phyloP scores from a whole-genome alignment of 495 filamentous ascomycete genomes.

The Penicillium nucicola region DNA sequence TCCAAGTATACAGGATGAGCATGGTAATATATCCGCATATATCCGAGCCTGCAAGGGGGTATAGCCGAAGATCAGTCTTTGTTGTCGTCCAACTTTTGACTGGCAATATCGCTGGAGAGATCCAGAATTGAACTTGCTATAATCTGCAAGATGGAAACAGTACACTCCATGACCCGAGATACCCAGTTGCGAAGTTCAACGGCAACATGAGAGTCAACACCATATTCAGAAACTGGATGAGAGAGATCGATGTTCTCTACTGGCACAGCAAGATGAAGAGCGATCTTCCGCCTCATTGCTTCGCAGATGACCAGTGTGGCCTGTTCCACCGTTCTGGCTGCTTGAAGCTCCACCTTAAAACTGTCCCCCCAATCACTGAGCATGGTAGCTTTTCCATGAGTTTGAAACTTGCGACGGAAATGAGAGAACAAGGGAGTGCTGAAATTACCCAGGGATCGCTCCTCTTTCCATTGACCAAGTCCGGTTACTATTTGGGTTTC shows the following conservation, averaged over 20 bases:
- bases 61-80: not conserved
- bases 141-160: constrained; percentile 26
- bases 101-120: constrained; percentile 17
- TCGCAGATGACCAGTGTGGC: constrained; percentile 21
- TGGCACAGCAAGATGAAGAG: constrained; percentile 23
- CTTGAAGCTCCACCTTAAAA: constrained; percentile 17
- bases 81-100: not conserved
- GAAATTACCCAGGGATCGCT: constrained; percentile 21
- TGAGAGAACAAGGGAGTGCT: constrained; percentile 25
- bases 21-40: too few species aligned
- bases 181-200: constrained; percentile 48
- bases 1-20: too few species aligned
- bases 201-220: constrained; percentile 45
- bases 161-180: constrained; percentile 11
- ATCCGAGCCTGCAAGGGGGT: too few species aligned
- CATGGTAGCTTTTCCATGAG: not conserved
- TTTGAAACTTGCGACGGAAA: constrained; percentile 13
- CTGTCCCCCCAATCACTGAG: constrained; percentile 4
- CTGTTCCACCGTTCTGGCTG: constrained; percentile 22
- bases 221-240: constrained; percentile 29
- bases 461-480: constrained; percentile 24
- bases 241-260: constrained; percentile 37
- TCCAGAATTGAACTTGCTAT: constrained; percentile 21
- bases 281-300: constrained; percentile 22
- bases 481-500: constrained; percentile 24